A percentile compares a stretch with the other conserved stretches of the same genome.
Evolutionary conservation across 2,329 filamentous ascomycete species (phyloP).

Genomic region (Trichoderma harzianum): DNA sequence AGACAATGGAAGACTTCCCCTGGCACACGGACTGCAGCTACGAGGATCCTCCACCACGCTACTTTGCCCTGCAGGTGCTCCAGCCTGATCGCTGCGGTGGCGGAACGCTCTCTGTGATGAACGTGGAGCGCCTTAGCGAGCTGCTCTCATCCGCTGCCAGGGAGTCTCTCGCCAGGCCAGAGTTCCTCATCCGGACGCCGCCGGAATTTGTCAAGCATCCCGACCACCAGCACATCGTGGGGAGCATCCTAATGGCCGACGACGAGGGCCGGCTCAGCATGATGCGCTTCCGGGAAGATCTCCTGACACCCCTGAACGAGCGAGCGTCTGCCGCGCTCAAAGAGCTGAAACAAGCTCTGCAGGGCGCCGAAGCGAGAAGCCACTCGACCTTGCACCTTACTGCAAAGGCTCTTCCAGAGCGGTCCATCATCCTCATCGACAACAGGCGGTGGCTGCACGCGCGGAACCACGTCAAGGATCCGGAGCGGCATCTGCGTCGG

Average conservation of each 20-base stretch:
- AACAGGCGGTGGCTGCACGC: constrained; percentile 37
- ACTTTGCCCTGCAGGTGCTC: constrained; percentile 42
- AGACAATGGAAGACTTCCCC: constrained; percentile 41
- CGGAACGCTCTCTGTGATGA: constrained; percentile 39
- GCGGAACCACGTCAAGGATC: constrained; percentile 32
- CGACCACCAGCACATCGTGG: constrained; percentile 20
- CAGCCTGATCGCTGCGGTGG: constrained; percentile 40
- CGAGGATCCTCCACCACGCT: constrained; percentile 35
- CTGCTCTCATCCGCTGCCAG: constrained; percentile 27
- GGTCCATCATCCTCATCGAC: constrained; percentile 33
- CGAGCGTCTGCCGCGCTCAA: constrained; percentile 25
- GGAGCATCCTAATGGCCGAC: constrained; percentile 23
- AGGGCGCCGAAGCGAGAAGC: constrained; percentile 13
- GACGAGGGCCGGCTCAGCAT: constrained; percentile 4
- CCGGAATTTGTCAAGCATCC: constrained; percentile 35
- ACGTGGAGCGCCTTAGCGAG: constrained; percentile 28
- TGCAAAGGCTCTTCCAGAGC: constrained; percentile 27
- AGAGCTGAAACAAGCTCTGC: constrained; percentile 26
- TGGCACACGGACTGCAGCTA: constrained; percentile 47
- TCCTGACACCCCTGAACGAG: constrained; percentile 28
- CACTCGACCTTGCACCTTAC: constrained; percentile 27
- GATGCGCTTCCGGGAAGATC: constrained; percentile 34
- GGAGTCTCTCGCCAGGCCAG: constrained; percentile 24
- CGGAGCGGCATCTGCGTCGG: constrained; percentile 34
- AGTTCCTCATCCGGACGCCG: constrained; percentile 34